Evolutionary conservation across 2,329 filamentous ascomycete species (phyloP), one percentile per base, ranked within the genome.

Genomic region (Ramularia endophylla): DNA sequence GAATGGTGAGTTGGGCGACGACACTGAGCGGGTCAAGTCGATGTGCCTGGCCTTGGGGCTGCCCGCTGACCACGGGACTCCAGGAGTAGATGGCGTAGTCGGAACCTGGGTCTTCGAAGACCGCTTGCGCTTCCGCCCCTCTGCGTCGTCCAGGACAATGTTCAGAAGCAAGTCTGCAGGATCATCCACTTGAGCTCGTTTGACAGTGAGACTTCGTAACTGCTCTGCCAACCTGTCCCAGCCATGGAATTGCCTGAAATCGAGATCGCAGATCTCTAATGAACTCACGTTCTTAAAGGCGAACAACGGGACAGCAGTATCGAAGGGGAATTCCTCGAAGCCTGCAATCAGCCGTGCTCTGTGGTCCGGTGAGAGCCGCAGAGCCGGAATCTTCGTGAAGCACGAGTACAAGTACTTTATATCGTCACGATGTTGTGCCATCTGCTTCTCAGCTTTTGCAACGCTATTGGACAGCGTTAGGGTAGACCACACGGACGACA

Each of bases 291-390:
- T 98, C 69, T 98, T 97, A 77, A 98, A 97, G 7, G 86, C 85
- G 63, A 94, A 84, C n/a, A 98, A 73, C 15, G 92, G 92, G 20
- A 98, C 92, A 15, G 92, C 92, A 17, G 87, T 95, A 65, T 98
- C 92, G 64, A 97, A 95, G 2, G 92, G 92, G 54, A 97, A 98
- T 65, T 95, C 90, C 65, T 98, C 92, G 61, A 92, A 97, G 19
- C 90, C 90, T 52, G 83, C 78, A 54, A 98, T 95, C 47, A 95
- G 72, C 39, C 85, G 82, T 36, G 90, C 89, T 53, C 87, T 85
- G 71, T 88, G 89, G 65, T 98, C 92, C n/a, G 89, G 89, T 19
- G 89, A 82, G 41, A 98, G 73, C 50, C 84, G 81, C 49, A 98
- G 72, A 59, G 87, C 95, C 0, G 92, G 92, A 31, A 98, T 94